phyloP scores from a whole-genome alignment of 1,284 basidiomycete genomes.

The Cryptococcus sp. region DNA sequence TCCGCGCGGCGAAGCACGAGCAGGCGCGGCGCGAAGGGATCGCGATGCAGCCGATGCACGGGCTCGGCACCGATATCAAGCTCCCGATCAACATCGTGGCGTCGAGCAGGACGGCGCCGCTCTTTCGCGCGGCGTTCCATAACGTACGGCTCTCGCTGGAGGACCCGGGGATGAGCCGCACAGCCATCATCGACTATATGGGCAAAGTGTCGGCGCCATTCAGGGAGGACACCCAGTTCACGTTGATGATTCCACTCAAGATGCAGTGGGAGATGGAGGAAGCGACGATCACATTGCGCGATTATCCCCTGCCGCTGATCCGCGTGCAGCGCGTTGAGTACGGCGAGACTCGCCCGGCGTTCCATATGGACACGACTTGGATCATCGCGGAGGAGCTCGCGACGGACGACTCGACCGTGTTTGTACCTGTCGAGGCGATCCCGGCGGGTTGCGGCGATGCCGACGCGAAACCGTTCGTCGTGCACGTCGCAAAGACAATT shows the following conservation, averaged over 20 bases:
- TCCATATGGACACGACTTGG: constrained; percentile 65
- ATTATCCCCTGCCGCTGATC: constrained; percentile 60
- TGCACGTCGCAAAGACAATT: constrained; percentile 82
- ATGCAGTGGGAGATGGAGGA: constrained; percentile 67
- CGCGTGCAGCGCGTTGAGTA: constrained; percentile 47
- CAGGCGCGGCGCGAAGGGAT: constrained; percentile 53
- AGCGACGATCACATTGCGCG: constrained; percentile 66
- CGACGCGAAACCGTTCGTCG: constrained; percentile 59
- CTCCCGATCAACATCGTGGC: constrained; percentile 54
- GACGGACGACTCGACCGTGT: constrained; percentile 64
- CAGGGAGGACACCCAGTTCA: constrained; percentile 67
- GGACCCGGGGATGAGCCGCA: constrained; percentile 54
- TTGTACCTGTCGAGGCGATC: constrained; percentile 66
- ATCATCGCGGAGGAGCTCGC: constrained; percentile 90
- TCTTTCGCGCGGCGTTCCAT: constrained; percentile 68
- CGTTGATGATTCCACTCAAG: constrained; percentile 79
- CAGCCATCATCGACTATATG: constrained; percentile 57
- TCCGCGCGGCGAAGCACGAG: constrained; percentile 49
- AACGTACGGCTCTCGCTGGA: constrained; percentile 61
- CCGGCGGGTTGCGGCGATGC: constrained; percentile 56
- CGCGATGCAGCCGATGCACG: constrained; percentile 41
- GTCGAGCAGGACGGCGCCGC: constrained; percentile 60
- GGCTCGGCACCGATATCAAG: constrained; percentile 18
- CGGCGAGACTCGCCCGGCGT: constrained; percentile 11
- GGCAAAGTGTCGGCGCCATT: constrained; percentile 53